Evolutionary conservation across 2,329 filamentous ascomycete genomes (phyloP), one percentile per base, ranked within the genome.

Genomic region (Cytospora paraplurivora): DNA sequence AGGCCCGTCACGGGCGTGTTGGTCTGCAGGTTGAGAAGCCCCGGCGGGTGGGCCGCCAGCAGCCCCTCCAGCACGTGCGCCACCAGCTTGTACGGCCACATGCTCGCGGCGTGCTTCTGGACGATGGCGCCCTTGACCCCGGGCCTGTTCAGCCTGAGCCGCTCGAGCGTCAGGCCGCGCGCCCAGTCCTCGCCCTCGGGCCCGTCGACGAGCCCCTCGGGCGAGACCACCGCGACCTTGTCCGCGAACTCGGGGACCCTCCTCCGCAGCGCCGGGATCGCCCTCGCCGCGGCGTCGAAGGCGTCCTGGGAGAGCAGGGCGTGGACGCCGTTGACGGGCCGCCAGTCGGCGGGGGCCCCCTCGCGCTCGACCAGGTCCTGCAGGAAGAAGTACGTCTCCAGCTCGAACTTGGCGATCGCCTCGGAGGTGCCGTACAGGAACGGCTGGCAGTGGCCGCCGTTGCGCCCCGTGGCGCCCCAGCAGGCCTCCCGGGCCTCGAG

Each of bases 81-180:
- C 1, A 96, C 87, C 19, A 96, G 83, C 76, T 95, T 96, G 75
- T 96, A 96, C 0, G 92, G 92, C 90, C 90, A 93, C 53, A 92
- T 73, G 68, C 86, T 86, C 0, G 87, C 90, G 0, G 91, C 90
- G 50, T 85, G 77, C 49, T 78, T 77, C 66, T 88, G 88, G 17
- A 88, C 77, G 4, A 92, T 81, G 7, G 87, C 89, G 2, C 88
- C 91, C 8, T 81, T 72, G 7, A 86, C 88, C 8, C 74, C 73
- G 0, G 83, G 81, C 21, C 54, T 47, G 53, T 63, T 52, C 1
- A 89, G 75, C 4, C 86, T 79, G 32, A 90, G 79, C 38, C 76
- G 76, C 34, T 75, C 76, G 4, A 91, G 76, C 1, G 72, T 73
- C 47, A 73, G 62, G n/a, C 73, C 70, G 10, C 61, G 61, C 7